phyloP scores from a whole-genome alignment of 2,329 filamentous ascomycete genomes.

The Fusarium continuum region DNA sequence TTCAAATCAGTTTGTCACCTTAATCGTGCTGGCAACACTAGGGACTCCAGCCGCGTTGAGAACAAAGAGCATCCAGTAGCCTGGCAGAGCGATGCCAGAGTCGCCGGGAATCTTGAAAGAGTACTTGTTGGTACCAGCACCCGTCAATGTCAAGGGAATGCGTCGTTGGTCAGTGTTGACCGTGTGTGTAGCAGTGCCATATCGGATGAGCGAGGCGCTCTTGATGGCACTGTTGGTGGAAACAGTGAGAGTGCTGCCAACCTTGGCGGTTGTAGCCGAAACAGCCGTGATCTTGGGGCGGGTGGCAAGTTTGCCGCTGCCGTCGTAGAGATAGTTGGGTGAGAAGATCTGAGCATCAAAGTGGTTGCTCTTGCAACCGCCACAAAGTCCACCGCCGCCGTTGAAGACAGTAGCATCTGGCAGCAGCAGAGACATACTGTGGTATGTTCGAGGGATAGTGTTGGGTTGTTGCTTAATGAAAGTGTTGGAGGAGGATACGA shows the following conservation, averaged over 20 bases:
- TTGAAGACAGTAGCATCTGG: constrained; percentile 32
- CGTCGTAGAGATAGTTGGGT: constrained; percentile 26
- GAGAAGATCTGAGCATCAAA: constrained; percentile 38
- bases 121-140: constrained; percentile 27
- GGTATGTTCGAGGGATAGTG: constrained; percentile 22
- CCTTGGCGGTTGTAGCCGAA: constrained; percentile 16
- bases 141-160: constrained; percentile 15
- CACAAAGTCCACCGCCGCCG: constrained; percentile 26
- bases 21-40: constrained; percentile 31
- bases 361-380: constrained; percentile 27
- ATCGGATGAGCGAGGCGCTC: constrained; percentile 28
- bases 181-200: constrained; percentile 32
- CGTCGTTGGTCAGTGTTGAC: constrained; percentile 39
- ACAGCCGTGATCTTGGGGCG: constrained; percentile 25
- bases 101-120: constrained; percentile 26
- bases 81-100: constrained; percentile 29
- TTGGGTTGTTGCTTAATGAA: constrained; percentile 25
- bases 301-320: constrained; percentile 20
- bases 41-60: constrained; percentile 30
- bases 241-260: constrained; percentile 24
- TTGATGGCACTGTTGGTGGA: constrained; percentile 18
- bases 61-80: constrained; percentile 39
- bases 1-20: constrained; percentile 16
- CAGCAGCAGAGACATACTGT: constrained; percentile 29
- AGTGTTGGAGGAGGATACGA: constrained; percentile 9